phyloP scores from a whole-genome alignment of 441 rosid species.

The Croton laevigatus region DNA sequence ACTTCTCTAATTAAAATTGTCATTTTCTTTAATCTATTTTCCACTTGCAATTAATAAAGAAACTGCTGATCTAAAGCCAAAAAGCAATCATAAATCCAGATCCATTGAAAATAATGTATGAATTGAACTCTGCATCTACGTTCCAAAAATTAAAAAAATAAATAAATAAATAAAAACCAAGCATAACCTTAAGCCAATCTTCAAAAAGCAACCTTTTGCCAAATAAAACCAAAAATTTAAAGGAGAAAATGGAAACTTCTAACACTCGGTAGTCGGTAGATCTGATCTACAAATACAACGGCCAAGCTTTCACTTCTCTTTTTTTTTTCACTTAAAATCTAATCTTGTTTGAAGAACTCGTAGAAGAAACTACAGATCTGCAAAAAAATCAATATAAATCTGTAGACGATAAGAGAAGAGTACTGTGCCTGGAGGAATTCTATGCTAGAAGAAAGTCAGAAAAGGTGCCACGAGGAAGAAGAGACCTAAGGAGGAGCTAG shows the following conservation, averaged over 20 bases:
- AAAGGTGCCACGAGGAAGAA: conserved; percentile 32
- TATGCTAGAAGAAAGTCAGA: conserved; percentile 14
- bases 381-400: neutral
- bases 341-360: neutral
- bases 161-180: neutral
- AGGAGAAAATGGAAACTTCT: neutral
- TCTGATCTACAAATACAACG: neutral
- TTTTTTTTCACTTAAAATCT: too few relatives aligned
- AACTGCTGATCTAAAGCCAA: neutral
- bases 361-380: conserved; percentile 20
- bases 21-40: too few relatives aligned
- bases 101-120: neutral
- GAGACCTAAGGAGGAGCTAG: accelerated
- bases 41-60: neutral
- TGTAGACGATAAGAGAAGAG: neutral
- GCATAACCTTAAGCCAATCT: neutral
- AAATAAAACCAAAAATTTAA: neutral
- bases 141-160: neutral
- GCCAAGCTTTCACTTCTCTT: neutral
- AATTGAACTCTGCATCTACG: too few relatives aligned
- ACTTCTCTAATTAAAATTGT: too few relatives aligned
- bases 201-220: neutral
- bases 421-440: conserved; percentile 31
- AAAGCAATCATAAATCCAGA: neutral
- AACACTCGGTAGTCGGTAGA: neutral